phyloP scores from a whole-genome alignment of 257 asterid species.

The Primulina tabacum region DNA sequence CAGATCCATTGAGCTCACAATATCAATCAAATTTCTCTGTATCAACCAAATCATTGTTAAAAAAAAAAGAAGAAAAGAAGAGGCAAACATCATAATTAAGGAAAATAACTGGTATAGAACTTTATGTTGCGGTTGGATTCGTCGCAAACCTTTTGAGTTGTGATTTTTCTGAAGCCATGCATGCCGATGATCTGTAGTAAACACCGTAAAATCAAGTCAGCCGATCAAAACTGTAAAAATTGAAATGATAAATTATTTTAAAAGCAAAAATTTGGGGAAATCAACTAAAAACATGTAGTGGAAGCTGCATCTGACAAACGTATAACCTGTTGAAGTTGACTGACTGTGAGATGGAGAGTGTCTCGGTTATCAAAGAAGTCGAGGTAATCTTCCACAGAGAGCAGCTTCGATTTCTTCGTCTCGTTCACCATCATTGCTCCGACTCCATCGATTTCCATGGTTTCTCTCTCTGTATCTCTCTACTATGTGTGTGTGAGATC shows the following conservation, averaged over 20 bases:
- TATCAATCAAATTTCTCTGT: slow-evolving; percentile 41
- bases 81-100: not conserved
- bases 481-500: not conserved
- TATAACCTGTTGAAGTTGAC: slow-evolving; percentile 28
- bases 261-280: not conserved
- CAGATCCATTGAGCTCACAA: slow-evolving; percentile 44
- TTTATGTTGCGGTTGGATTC: not conserved
- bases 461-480: slow-evolving; percentile 16
- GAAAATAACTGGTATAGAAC: not conserved
- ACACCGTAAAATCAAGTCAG: not conserved
- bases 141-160: slow-evolving; percentile 25
- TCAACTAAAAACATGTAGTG: not conserved
- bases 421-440: not conserved
- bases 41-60: not conserved
- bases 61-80: not conserved
- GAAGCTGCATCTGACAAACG: not conserved
- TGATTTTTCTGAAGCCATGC: slow-evolving; percentile 35
- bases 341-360: slow-evolving; percentile 24
- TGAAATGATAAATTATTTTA: not conserved
- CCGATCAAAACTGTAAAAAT: slow-evolving; percentile 10
- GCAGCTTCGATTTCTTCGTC: slow-evolving; percentile 21
- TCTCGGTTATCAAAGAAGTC: slow-evolving; percentile 25
- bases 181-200: slow-evolving; percentile 32
- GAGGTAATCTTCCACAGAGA: slow-evolving; percentile 38
- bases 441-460: slow-evolving; percentile 21